phyloP scores from a whole-genome alignment of 495 filamentous ascomycete species.

The Aspergillus ellipticus region DNA sequence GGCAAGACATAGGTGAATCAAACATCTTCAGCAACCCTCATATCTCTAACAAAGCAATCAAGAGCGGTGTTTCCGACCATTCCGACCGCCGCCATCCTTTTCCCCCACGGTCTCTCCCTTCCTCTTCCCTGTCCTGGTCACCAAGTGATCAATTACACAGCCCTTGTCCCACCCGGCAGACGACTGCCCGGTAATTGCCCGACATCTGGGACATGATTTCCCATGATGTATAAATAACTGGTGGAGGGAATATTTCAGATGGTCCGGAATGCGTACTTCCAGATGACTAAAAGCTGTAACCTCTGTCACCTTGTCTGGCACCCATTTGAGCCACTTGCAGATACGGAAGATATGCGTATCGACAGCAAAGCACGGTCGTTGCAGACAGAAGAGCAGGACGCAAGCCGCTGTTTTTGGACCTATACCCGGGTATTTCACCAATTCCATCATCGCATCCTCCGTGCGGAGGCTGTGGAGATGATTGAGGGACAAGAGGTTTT shows the following conservation, averaged over 20 bases:
- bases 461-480: constrained; percentile 65
- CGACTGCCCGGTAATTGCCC: constrained; percentile 48
- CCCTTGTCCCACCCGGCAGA: constrained; percentile 45
- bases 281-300: constrained; percentile 75
- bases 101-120: constrained; percentile 24
- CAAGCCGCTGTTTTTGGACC: constrained; percentile 91
- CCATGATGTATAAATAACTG: constrained; percentile 86
- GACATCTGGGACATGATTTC: constrained; percentile 72
- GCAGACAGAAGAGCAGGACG: constrained; percentile 75
- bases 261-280: constrained; percentile 76
- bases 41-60: neutral
- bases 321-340: constrained; percentile 82
- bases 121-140: constrained; percentile 41
- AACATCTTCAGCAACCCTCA: no score
- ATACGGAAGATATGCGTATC: constrained; percentile 84
- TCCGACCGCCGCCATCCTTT: neutral
- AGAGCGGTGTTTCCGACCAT: neutral
- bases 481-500: constrained; percentile 67
- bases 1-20: no score
- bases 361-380: constrained; percentile 74
- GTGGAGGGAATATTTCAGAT: constrained; percentile 86
- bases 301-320: constrained; percentile 58
- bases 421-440: constrained; percentile 78
- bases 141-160: constrained; percentile 50
- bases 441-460: constrained; percentile 66